Evolutionary conservation across 1,139 yeast genomes (phyloP).

Genomic region (Blastobotrys aristatus): DNA sequence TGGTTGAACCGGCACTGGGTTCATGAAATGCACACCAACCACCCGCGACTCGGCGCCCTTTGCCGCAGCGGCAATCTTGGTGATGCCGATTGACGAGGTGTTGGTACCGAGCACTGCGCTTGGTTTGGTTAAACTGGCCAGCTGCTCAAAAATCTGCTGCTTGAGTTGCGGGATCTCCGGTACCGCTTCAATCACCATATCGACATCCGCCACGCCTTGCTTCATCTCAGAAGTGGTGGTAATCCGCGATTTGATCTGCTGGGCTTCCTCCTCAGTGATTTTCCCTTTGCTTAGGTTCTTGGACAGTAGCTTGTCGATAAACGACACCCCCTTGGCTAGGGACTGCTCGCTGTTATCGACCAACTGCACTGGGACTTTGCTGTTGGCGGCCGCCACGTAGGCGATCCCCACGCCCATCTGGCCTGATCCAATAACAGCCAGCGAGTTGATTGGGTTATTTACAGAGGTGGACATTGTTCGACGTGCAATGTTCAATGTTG

Average conservation of each 20-base stretch:
- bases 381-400: slow-evolving; percentile 40
- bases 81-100: slow-evolving; percentile 42
- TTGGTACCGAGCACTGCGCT: slow-evolving; percentile 40
- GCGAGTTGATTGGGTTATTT: slow-evolving; percentile 13
- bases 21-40: slow-evolving; percentile 43
- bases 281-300: slow-evolving; percentile 38
- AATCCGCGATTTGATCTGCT: slow-evolving; percentile 30
- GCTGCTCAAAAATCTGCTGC: slow-evolving; percentile 33
- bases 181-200: slow-evolving; percentile 42
- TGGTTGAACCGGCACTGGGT: slow-evolving; percentile 44
- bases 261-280: slow-evolving; percentile 33
- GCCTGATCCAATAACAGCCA: slow-evolving; percentile 40
- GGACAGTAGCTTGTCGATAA: slow-evolving; percentile 36
- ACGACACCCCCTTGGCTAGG: slow-evolving; percentile 32
- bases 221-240: slow-evolving; percentile 28
- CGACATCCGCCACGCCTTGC: slow-evolving; percentile 30
- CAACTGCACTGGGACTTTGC: slow-evolving; percentile 36
- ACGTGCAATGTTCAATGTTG: slow-evolving; percentile 3
- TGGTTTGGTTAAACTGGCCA: slow-evolving; percentile 31
- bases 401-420: slow-evolving; percentile 44
- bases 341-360: slow-evolving; percentile 36
- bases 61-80: slow-evolving; percentile 42
- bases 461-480: slow-evolving; percentile 4
- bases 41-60: slow-evolving; percentile 40
- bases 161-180: slow-evolving; percentile 40